Conservation (phyloP, 2,329 filamentous ascomycete genomes). For the Plectosphaerella cucumerina region DNA sequence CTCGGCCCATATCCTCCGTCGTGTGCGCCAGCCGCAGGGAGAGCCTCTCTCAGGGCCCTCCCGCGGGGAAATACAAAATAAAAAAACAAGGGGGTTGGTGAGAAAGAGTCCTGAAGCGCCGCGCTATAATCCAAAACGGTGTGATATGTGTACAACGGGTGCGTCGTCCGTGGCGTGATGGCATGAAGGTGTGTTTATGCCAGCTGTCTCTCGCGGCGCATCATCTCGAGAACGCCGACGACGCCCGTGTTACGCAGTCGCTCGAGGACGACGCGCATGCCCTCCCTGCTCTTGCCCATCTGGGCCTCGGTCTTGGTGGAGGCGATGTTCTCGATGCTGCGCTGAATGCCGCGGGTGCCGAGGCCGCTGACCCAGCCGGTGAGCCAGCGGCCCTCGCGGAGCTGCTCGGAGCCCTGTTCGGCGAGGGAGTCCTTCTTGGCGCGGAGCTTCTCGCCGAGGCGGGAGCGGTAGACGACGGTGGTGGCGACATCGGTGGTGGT, state of each 20-base stretch:
- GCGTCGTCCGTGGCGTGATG: background rate
- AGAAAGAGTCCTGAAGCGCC: slow-evolving; percentile 1
- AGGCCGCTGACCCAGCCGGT: slow-evolving; percentile 51
- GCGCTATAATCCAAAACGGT: background rate
- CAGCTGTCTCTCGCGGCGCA: slow-evolving; percentile 36
- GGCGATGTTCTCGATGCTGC: slow-evolving; percentile 75
- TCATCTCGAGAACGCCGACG: slow-evolving; percentile 53
- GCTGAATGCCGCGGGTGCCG: slow-evolving; percentile 68
- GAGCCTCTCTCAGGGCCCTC: slow-evolving; percentile 22
- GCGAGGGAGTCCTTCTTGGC: slow-evolving; percentile 44
- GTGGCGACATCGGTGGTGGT: slow-evolving; percentile 64
- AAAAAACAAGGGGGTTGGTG: slow-evolving; percentile 21
- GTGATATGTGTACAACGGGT: slow-evolving; percentile 16
- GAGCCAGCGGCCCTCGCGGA: slow-evolving; percentile 44
- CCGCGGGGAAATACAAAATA: slow-evolving; percentile 27
- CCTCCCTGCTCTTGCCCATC: slow-evolving; percentile 75
- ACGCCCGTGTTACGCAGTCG: slow-evolving; percentile 56
- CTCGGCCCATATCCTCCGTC: slow-evolving; percentile 7
- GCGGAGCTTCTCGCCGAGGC: slow-evolving; percentile 65
- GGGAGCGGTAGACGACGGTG: slow-evolving; percentile 69
- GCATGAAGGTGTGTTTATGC: slow-evolving; percentile 1
- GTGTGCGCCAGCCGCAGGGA: background rate
- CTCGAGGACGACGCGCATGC: slow-evolving; percentile 78
- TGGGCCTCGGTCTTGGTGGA: slow-evolving; percentile 74
- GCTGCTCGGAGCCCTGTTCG: slow-evolving; percentile 32